Evolutionary conservation across 1,284 basidiomycete species (phyloP).

Genomic region (Neotropicomus parvogracilis): DNA sequence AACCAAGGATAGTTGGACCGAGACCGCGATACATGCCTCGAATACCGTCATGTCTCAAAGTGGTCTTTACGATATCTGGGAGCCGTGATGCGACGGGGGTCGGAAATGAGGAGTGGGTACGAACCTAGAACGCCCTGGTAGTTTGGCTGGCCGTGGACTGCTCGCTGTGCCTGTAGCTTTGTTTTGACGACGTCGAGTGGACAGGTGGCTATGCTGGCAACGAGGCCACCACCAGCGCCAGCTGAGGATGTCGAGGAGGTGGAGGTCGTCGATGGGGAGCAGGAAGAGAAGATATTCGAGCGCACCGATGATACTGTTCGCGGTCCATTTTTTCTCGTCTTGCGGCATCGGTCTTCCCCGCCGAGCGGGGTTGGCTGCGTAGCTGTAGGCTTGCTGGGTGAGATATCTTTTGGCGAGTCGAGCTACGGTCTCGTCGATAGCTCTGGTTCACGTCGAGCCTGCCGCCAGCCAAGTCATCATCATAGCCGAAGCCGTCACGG

Average conservation of each 20-base stretch:
- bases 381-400: neutral
- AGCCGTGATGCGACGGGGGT: constrained; percentile 16
- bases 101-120: constrained; percentile 28
- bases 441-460: neutral
- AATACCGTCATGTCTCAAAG: constrained; percentile 73
- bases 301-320: constrained; percentile 73
- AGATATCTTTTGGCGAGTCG: neutral
- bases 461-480: neutral
- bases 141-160: constrained; percentile 57
- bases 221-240: constrained; percentile 83
- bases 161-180: constrained; percentile 87
- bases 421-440: neutral
- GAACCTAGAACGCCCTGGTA: constrained; percentile 77
- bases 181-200: constrained; percentile 98
- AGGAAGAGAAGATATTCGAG: neutral
- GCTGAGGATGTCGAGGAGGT: constrained; percentile 42
- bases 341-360: constrained; percentile 65
- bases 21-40: constrained; percentile 90
- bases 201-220: constrained; percentile 92
- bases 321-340: constrained; percentile 57
- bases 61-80: constrained; percentile 67
- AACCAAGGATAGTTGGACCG: constrained; percentile 92
- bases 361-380: constrained; percentile 46
- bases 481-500: constrained; percentile 14
- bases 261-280: neutral